Percentiles rank a stretch among this genome's conserved stretches.
These are phyloP conservation scores for Leishmania arabica DNA, from an alignment of 208 protist genomes.

Conservation along the genomic window DNA sequence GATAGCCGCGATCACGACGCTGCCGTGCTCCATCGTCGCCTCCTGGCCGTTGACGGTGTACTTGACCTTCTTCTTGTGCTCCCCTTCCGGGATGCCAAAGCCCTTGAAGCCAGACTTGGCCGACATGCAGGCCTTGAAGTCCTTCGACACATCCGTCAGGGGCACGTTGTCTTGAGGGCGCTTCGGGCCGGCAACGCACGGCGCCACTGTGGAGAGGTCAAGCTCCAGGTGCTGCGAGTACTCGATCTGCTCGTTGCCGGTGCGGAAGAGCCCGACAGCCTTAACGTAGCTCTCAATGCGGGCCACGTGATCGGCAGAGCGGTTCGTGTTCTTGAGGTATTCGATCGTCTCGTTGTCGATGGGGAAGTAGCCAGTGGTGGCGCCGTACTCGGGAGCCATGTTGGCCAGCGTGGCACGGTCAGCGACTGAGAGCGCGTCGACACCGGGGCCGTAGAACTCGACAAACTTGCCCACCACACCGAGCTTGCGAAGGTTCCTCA, in stretches of 20 bases:
- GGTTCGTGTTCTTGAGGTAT: constrained; percentile 92
- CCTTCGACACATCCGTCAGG: constrained; percentile 87
- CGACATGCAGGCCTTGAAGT: constrained; percentile 93
- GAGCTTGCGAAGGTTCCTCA: constrained; percentile 91
- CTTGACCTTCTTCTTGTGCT: constrained; percentile 72
- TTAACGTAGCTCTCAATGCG: constrained; percentile 94
- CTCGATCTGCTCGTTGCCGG: constrained; percentile 76
- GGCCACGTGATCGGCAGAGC: constrained; percentile 73
- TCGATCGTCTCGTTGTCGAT: constrained; percentile 94
- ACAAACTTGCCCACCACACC: constrained; percentile 98
- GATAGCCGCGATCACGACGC: constrained; percentile 96
- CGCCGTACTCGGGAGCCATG: constrained; percentile 98
- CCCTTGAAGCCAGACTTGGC: constrained; percentile 95
- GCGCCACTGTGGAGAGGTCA: constrained; percentile 91
- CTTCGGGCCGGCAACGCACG: constrained; percentile 94
- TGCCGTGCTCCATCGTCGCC: constrained; percentile 91
- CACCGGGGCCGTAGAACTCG: constrained; percentile 96
- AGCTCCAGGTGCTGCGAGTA: constrained; percentile 92
- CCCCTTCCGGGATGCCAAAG: constrained; percentile 88
- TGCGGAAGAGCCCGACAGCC: constrained; percentile 87
- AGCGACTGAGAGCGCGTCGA: constrained; percentile 89
- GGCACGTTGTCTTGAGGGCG: constrained; percentile 95
- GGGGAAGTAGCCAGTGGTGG: constrained; percentile 96
- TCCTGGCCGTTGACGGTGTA: constrained; percentile 85
- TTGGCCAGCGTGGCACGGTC: constrained; percentile 96